Percentiles rank a stretch among this genome's conserved stretches.
phyloP scores from a whole-genome alignment of 148 eudicot genomes.

The Amaranthus palmeri region DNA sequence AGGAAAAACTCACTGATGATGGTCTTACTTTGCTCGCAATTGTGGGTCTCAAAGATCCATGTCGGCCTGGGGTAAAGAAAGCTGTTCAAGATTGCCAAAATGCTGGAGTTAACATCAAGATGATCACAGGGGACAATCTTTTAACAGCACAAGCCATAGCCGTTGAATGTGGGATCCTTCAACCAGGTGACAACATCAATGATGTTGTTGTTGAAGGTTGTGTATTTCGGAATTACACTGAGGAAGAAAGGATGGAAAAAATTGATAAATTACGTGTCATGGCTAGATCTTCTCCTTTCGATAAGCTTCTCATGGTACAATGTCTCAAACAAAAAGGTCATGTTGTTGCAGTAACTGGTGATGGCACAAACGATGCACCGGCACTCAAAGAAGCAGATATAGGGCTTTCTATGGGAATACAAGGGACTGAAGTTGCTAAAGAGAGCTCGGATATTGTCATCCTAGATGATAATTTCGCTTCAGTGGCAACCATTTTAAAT shows the following conservation, averaged over 20 bases:
- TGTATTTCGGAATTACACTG: constrained; percentile 25
- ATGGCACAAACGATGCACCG: constrained; percentile 38
- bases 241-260: constrained; percentile 20
- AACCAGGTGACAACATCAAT: constrained; percentile 3
- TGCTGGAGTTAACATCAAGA: constrained; percentile 31
- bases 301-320: constrained; percentile 34
- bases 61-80: constrained; percentile 29
- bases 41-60: constrained; percentile 31
- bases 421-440: constrained; percentile 32
- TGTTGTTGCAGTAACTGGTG: constrained; percentile 37
- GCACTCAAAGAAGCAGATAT: constrained; percentile 27
- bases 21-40: constrained; percentile 20
- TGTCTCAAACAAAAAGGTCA: constrained; percentile 30
- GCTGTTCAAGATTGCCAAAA: constrained; percentile 29
- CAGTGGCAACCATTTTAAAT: constrained; percentile 27
- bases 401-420: constrained; percentile 24
- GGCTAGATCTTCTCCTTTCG: constrained; percentile 36
- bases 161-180: constrained; percentile 28
- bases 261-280: constrained; percentile 27
- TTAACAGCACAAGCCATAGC: constrained; percentile 32
- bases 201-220: constrained; percentile 24
- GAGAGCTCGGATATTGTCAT: constrained; percentile 38
- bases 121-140: constrained; percentile 30
- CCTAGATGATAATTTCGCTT: constrained; percentile 32
- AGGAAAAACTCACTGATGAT: constrained; percentile 6